Evolutionary conservation across 176 grass and related monocot species (phyloP), one percentile per base, ranked within the genome.

Genomic region (Oryza longistaminata): DNA sequence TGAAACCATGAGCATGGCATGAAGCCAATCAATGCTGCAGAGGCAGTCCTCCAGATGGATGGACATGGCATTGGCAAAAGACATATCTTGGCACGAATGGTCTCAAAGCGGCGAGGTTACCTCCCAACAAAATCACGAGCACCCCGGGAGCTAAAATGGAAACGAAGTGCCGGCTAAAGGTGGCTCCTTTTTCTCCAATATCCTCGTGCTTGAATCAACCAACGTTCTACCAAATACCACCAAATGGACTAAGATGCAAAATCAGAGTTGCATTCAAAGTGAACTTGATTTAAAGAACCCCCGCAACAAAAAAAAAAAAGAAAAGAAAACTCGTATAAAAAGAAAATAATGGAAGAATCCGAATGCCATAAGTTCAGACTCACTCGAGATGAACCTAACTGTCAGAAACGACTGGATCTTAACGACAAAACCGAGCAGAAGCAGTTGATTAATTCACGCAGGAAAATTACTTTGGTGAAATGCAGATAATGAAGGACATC

Each of bases 71-170:
- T 44, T 78, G 29, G 11, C 42, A 31, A 76, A n/a, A 64, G 66
- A 60, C 34, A 39, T 26, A 21, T 64, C 29, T 31, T 42, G 39
- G 24, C 80, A 90, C 80, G 89, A 87, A 75, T 65, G 22, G 31
- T 8, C 29, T 25, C 50, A 44, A 22, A 50, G 72, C 39, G 26
- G 62, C 67, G 73, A 73, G 78, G 83, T 77, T 78, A 77, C 68
- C 70, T 58, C 67, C 79, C 84, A 90, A 40, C 81, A 81, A 74
- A 75, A 76, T 91, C 85, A 88, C 89, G 85, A 76, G 85, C 71
- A 70, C 66, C 71, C 76, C 65, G 53, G 81, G 85, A 91, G 50
- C 40, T 80, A 42, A 24, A 78, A 83, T 64, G 69, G 68, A 90
- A 64, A 76, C 33, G 3, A 81, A 68, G 69, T 50, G 31, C 12